These are phyloP conservation scores for Corylus avellana DNA, from an alignment of 306 rosid species.

Conservation along the genomic window DNA sequence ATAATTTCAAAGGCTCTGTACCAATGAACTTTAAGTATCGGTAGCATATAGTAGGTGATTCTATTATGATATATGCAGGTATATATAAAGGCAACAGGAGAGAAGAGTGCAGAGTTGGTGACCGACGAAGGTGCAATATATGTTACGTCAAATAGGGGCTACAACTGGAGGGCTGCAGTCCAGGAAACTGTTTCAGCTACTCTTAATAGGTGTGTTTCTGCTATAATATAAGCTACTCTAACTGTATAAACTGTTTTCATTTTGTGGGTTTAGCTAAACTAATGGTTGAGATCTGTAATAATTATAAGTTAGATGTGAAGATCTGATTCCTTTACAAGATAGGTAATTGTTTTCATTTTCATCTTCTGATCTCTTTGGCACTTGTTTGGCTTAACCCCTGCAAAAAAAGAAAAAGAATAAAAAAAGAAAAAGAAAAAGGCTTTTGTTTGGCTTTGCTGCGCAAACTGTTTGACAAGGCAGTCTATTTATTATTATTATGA, in stretches of 20 bases:
- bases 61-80: slow-evolving; percentile 54
- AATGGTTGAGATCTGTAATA: neutral
- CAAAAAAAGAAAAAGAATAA: too few relatives aligned
- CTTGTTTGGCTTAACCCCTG: neutral
- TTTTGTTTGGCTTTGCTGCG: too few relatives aligned
- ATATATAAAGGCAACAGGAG: slow-evolving; percentile 88
- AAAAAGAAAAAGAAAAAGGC: too few relatives aligned
- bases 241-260: slow-evolving; percentile 10
- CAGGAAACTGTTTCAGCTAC: slow-evolving; percentile 99
- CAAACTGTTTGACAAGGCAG: too few relatives aligned
- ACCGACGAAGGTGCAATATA: slow-evolving; percentile 96
- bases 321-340: neutral
- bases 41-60: neutral
- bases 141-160: slow-evolving; percentile 87
- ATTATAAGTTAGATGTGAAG: neutral
- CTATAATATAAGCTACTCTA: slow-evolving; percentile 8
- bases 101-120: slow-evolving; percentile 96
- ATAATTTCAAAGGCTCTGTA: neutral
- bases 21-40: neutral
- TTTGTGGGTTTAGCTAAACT: neutral
- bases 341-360: neutral
- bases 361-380: neutral
- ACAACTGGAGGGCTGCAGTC: slow-evolving; percentile 96
- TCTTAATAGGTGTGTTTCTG: slow-evolving; percentile 72
- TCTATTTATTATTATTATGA: neutral